Evolutionary conservation across 306 rosid species (phyloP), one percentile per base, ranked within the genome.

Genomic region (Fragaria ananassa): DNA sequence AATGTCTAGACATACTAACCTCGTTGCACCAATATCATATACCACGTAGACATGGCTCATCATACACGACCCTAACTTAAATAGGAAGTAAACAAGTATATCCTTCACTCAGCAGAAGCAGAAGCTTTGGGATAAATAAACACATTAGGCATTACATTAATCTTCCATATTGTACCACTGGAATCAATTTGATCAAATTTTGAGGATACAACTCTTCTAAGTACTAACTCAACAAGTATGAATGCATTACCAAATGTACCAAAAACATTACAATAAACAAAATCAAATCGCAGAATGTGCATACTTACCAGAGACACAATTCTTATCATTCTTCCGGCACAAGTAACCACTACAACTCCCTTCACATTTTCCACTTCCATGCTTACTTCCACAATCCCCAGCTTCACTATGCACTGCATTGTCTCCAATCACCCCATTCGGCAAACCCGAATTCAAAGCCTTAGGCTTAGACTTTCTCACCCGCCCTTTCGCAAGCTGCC

Each of bases 221-320:
- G 65, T 69, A 51, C 61, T 13, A 49, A 9, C 49, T 46, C 23
- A 78, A 57, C 4, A 50, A 76, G 37, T 37, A 54, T 2, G 10
- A 68, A 54, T 4, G 1, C 11, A 14, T 5, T 34, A 76, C 51
- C 23, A 6, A 21, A 66, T n/a, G 47, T 17, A 50, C 74, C 7
- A 10, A 54, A 31, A 53, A 39, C 15, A 27, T 45, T 15, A 62
- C 47, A 84, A 42, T 68, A 65, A 19, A 12, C 13, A 25, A 53
- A 34, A 79, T 11, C 19, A 81, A 58, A 6, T 4, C 11, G 50
- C 41, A 10, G 1, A 78, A 51, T 47, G 11, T 25, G 68, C 41
- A 44, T 21, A 83, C 97, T 84, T 85, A 93, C 97, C 90, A 84
- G 82, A 72, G 80, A 79, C 83, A 60, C 76, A 76, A 75, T 75